Conservation (phyloP, 768 basidiomycete genomes). For the Lactarius psammicola region DNA sequence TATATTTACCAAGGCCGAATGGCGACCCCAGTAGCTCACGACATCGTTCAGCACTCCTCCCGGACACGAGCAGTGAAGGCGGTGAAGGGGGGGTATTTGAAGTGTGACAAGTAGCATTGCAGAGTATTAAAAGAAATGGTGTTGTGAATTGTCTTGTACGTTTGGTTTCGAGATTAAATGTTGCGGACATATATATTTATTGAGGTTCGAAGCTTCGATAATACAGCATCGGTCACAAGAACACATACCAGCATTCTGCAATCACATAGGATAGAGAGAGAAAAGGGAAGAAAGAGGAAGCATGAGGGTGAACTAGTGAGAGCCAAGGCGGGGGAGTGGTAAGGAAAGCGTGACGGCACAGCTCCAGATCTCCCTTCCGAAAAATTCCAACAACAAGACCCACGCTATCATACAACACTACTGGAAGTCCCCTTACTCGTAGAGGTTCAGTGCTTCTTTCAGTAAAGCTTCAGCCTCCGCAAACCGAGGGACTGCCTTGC, state of each 20-base stretch:
- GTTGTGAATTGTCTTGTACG: too few species aligned
- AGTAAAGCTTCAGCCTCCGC: not conserved
- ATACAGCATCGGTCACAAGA: not conserved
- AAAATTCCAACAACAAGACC: not conserved
- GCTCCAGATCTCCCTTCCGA: not conserved
- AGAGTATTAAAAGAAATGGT: too few species aligned
- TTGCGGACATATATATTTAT: too few species aligned
- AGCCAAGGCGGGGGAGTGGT: not conserved
- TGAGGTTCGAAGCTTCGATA: not conserved
- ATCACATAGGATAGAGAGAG: not conserved
- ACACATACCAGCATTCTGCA: not conserved
- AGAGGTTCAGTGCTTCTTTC: not conserved
- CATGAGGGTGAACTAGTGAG: not conserved
- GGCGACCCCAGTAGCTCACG: too few species aligned
- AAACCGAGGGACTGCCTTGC: constrained; percentile 3
- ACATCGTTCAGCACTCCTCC: too few species aligned
- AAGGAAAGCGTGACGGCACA: not conserved
- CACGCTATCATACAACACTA: not conserved
- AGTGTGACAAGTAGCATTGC: too few species aligned
- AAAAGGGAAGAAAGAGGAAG: not conserved
- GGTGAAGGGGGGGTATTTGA: too few species aligned
- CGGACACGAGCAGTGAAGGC: too few species aligned
- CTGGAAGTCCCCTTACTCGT: not conserved
- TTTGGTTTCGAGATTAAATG: too few species aligned
- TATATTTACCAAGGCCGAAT: too few species aligned